Base-by-base conservation (phyloP, 208 protist genomes). In the Acanthamoeba healyi region DNA sequence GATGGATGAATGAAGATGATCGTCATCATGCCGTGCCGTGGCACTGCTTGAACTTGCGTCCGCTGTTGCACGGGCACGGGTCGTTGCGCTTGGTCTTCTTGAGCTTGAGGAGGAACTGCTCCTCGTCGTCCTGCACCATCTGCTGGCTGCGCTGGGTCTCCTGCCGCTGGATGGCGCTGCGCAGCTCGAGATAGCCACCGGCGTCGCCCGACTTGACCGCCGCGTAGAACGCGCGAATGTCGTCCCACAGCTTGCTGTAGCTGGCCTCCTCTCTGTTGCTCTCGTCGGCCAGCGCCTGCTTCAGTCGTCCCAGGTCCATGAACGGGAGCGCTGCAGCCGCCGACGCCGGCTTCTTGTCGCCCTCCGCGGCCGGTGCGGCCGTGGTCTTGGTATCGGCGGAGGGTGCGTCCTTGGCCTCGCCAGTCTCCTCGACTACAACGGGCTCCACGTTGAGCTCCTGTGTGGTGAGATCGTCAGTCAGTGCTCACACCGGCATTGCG, bases 41-140 rank as follows among this genome's bases (percentile, higher is more conserved):
- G 51, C 93, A 94, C 46, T 65, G 46, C 34, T 96, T 96, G 92
- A 87, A 90, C 92, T 96, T 96, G 36, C 93, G 94, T 22, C 94
- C 94, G 49, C 82, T 94, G 63, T 72, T 72, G n/a, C 95, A 96
- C 40, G 94, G 84, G 77, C 95, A 96, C 10, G 67, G 17, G 42
- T 94, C 94, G 61, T 96, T 96, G 58, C 95, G 72, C 58, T 84
- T 92, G 10, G 32, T 56, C 74, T 94, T 95, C 36, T 87, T 84
- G 24, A 84, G 44, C 74, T 84, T 84, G 6, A 26, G 42, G 2
- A 84, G 6, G 29, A 84, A 17, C 44, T 72, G 63, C 44, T 63
- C 84, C 19, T 72, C 56, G 51, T 91, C 49, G 19, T 79, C 63
- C 46, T 93, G 44, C 26, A 19, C 63, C 63, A 40, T 22, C 40